Base-by-base conservation (phyloP, 1,139 yeast genomes). In the Zygotorulaspora mrakii region DNA sequence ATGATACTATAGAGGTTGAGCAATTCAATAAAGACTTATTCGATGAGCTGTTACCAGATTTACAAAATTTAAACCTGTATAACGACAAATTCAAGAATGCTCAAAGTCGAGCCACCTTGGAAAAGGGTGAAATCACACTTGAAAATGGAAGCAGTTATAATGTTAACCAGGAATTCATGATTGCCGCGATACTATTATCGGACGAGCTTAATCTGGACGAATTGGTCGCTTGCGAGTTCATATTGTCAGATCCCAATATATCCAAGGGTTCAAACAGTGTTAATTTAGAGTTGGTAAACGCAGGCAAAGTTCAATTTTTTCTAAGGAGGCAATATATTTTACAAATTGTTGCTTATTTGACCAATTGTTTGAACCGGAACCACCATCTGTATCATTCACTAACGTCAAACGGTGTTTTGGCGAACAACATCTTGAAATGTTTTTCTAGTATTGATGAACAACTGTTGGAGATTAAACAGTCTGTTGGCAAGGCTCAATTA, bases 161-260 rank as follows among this genome's bases (percentile, higher is more conserved):
- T 37, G 54, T 80, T 5, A 78, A 76, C 48, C 67, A 74, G 34
- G 73, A 74, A 35, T 79, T 79, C 45, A 67, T 76, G 36, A 61
- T 71, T 28, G 66, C 70, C 5, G 68, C 80, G 1, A 66, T 72
- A 2, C 65, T 68, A 22, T 54, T 80, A 10, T 66, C 86, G 0
- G 89, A 82, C 46, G 88, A 82, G 48, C 69, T 82, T 42, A 70
- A 74, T 45, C 66, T 89, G 39, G 94, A 89, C 59, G 83, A 79
- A 48, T 64, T 83, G 36, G 71, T 77, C 1, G 75, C 84, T 2
- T 79, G 88, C 1, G 73, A 80, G 43, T 37, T 61, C 38, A 66
- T 84, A 33, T 66, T 70, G 57, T 74, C 54, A 3, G 40, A 46
- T 21, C 28, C 42, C 17, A 13, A 22, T 5, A 38, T 31, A 2